Evolutionary conservation across 148 eudicot species (phyloP).

Genomic region (Tetragonia tetragonoides): DNA sequence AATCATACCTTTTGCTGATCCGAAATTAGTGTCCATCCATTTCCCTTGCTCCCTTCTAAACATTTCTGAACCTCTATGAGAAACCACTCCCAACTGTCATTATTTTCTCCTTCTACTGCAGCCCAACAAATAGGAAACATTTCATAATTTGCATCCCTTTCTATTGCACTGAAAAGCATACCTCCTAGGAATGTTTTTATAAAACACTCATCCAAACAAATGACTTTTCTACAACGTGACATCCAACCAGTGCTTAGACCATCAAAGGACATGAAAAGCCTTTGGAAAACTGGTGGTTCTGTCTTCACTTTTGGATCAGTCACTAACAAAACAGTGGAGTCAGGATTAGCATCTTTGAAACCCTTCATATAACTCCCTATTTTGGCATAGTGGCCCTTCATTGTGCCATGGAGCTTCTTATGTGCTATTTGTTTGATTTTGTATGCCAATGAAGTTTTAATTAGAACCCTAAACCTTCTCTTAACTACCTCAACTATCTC

Average conservation of each 20-base stretch:
- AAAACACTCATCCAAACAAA: neutral
- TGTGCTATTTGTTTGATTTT: constrained; percentile 1
- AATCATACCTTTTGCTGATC: too few relatives aligned
- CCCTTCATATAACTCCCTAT: neutral
- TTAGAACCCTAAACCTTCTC: neutral
- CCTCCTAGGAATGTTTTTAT: too few relatives aligned
- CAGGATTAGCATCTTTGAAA: neutral
- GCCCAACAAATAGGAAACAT: too few relatives aligned
- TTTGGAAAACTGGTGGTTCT: neutral
- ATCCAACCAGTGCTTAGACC: neutral
- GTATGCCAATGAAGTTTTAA: neutral
- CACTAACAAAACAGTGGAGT: too few relatives aligned
- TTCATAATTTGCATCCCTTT: too few relatives aligned
- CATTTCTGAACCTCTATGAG: too few relatives aligned
- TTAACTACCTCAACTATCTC: neutral
- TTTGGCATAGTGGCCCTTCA: neutral
- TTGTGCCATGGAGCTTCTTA: neutral
- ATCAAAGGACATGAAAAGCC: neutral
- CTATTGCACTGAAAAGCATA: too few relatives aligned
- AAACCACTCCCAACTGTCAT: too few relatives aligned
- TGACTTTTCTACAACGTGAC: neutral
- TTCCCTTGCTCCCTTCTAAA: too few relatives aligned
- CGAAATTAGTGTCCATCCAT: too few relatives aligned
- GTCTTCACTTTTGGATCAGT: neutral
- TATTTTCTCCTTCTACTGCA: too few relatives aligned